Conservation (phyloP, 2,329 filamentous ascomycete genomes). For the Magnaporthales sp. region DNA sequence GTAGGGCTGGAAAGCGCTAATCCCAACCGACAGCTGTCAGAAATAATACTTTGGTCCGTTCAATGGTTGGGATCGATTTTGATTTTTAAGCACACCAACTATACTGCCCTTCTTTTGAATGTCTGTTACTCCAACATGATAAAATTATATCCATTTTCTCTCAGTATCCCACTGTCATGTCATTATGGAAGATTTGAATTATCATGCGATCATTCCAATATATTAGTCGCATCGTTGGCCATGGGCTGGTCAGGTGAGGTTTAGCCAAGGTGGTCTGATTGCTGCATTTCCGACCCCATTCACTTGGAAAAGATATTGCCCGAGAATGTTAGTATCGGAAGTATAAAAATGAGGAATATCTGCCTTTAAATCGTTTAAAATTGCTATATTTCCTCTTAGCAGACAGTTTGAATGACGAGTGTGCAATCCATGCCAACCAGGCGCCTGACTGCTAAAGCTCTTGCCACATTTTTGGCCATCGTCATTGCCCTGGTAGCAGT, state of each 20-base stretch:
- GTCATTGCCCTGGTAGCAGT: constrained; percentile 1
- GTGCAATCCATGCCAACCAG: constrained; percentile 2
- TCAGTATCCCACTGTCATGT: background rate
- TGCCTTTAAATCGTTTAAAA: background rate
- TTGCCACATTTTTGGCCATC: background rate
- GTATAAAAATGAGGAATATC: background rate
- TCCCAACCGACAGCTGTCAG: too few relatives aligned
- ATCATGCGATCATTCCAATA: background rate
- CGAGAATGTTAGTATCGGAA: too few relatives aligned
- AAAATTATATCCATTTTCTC: background rate
- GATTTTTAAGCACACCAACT: too few relatives aligned
- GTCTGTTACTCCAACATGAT: background rate
- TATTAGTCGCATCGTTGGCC: background rate
- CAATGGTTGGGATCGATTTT: too few relatives aligned
- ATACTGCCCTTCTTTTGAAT: too few relatives aligned
- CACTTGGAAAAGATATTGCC: background rate
- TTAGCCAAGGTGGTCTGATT: background rate
- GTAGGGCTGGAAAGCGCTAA: too few relatives aligned
- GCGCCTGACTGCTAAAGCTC: background rate
- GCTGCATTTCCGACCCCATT: background rate
- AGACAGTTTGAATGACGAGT: background rate
- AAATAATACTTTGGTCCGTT: too few relatives aligned
- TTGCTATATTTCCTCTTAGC: background rate
- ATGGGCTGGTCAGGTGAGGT: background rate
- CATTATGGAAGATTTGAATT: background rate